Base-by-base conservation (phyloP, 2,329 filamentous ascomycete species). In the Polychaeton citri region DNA sequence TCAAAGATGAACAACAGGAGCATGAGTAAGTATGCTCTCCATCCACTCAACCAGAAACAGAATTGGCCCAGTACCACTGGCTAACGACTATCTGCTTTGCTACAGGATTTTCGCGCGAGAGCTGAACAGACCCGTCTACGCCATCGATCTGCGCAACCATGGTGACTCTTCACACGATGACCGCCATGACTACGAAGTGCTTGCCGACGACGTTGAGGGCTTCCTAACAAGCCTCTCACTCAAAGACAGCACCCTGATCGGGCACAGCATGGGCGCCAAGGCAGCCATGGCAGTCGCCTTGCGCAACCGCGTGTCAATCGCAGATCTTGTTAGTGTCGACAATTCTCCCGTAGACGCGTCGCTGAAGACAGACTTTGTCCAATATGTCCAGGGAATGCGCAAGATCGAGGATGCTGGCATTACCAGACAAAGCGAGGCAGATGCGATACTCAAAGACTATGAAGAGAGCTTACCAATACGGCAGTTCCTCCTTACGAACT, bases 231-330 rank as follows among this genome's bases (percentile, higher is more conserved):
- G 81, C 37, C 79, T 92, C 56, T 64, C 68, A 3, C 62, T 95
- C n/a, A 63, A 70, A 31, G 65, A 81, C 19, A 68, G 79, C 2
- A 85, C 81, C 0, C 63, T 96, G 19, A 90, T 96, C 50, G 88
- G 88, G 0, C 90, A 96, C 61, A 94, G 85, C 2, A 96, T 96
- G 88, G 88, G 90, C 43, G 88, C 88, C 32, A 96, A 96, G 65
- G 78, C 81, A 2, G 85, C 84, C 48, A 95, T 96, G 88, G 69
- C 81, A 0, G 66, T 95, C 39, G 85, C 85, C 3, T 71, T 96
- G 21, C 66, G 71, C 30, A 69, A 74, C 1, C 83, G 84, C 0
- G 64, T 73, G 5, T 62, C 76, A 2, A 69, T 94, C 39, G 66
- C 70, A 12, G 74, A 79, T 48, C 64, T 96, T 35, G 71, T 95